A percentile compares a stretch with the other conserved stretches of the same genome.
phyloP scores from a whole-genome alignment of 1,284 basidiomycete species.

The Farysia itapuensis region DNA sequence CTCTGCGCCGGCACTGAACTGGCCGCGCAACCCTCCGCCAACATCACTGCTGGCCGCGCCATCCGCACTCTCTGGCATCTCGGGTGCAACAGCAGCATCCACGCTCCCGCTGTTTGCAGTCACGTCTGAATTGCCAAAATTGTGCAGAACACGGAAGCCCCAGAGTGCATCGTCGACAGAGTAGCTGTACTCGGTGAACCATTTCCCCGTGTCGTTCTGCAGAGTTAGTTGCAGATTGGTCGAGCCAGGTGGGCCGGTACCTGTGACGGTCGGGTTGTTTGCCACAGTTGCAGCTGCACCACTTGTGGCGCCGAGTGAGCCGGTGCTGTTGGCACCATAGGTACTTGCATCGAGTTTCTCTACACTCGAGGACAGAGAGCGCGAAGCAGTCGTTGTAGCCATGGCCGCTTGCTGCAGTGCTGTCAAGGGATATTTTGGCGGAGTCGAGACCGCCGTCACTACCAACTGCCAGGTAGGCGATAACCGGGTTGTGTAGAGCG shows the following conservation, averaged over 20 bases:
- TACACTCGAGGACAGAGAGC: not conserved
- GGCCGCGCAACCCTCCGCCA: constrained; percentile 77
- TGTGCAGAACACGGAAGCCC: constrained; percentile 85
- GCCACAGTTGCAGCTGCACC: constrained; percentile 3
- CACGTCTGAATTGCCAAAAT: constrained; percentile 67
- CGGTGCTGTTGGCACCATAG: not conserved
- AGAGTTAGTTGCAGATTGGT: constrained; percentile 74
- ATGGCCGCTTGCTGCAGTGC: constrained; percentile 10
- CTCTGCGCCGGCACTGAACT: constrained; percentile 89
- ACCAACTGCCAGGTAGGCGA: constrained; percentile 61
- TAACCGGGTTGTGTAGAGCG: constrained; percentile 80
- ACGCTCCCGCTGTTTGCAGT: not conserved
- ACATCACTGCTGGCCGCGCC: constrained; percentile 4
- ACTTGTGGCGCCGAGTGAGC: not conserved
- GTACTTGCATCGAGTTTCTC: not conserved
- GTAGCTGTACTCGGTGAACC: constrained; percentile 92
- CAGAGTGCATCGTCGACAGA: constrained; percentile 91
- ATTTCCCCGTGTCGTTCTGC: constrained; percentile 87
- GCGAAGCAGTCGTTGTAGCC: not conserved
- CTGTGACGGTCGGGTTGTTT: constrained; percentile 1
- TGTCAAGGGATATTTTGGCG: constrained; percentile 44
- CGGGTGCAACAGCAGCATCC: not conserved
- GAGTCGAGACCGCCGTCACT: constrained; percentile 53
- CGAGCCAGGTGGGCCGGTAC: constrained; percentile 38
- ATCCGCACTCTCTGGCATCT: not conserved